Base-by-base conservation (phyloP, 2,329 filamentous ascomycete genomes). In the Tothia fuscella region DNA sequence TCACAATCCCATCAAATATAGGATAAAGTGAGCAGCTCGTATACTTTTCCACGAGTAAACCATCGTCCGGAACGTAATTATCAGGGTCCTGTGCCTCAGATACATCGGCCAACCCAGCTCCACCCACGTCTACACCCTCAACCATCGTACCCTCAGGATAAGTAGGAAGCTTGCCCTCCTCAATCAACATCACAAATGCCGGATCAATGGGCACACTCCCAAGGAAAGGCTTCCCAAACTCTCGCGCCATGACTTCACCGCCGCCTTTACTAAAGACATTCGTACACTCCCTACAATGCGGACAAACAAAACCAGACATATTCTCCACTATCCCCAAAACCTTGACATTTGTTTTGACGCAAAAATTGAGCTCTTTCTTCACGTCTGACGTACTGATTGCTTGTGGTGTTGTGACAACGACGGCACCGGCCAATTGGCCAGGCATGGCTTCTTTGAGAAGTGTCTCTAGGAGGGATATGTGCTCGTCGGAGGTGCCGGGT, bases 381-480 rank as follows among this genome's bases (percentile, higher is more conserved):
- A 98, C 91, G 56, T 98, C 91, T 1, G 86, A 82, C 21, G 89
- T 93, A 10, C 86, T 80, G 37, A 98, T 83, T 0, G 89, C 91
- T 58, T 98, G 91, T 0, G 91, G 91, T 0, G 91, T 98, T 3
- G 91, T 98, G 1, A 98, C 89, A 0, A 98, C 79, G 1, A 98
- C 87, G 0, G 91, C 89, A 6, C 89, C 91, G 1, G 82, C 75
- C 2, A 95, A 72, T 51, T 87, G 81, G 0, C 76, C 76, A 0
- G 76, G 71, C 3, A 64, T 53, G 7, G 57, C 51, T 13, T 20
- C 32, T 20, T 38, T 35, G 45, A 89, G 68, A 0, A 94, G 70
- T 16, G 83, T 49, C 35, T 50, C 48, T 7, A 50, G 38, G 17
- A 49, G 43, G 24, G 48, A 91, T 37, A 98, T 96, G 58, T 96